These are phyloP conservation scores for Globisporangium camurandrum DNA, from an alignment of 352 stramenopile genomes.

Conservation along the genomic window DNA sequence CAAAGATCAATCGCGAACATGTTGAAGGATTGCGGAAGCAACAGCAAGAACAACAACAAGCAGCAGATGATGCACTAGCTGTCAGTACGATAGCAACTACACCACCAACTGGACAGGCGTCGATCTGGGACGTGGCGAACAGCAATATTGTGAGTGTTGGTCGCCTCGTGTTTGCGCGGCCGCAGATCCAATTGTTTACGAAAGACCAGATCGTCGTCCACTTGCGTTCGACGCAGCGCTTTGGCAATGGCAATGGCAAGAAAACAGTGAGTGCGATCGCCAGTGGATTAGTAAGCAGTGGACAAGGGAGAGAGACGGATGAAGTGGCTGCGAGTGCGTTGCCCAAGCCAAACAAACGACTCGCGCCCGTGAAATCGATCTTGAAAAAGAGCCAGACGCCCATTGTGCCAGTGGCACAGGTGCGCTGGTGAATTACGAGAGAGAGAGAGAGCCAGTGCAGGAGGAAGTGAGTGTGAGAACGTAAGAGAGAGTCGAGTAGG, in stretches of 20 bases:
- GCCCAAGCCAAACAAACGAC: conserved; percentile 33
- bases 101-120: background rate
- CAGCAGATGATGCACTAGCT: background rate
- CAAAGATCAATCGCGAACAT: conserved; percentile 43
- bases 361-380: conserved; percentile 45
- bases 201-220: conserved; percentile 24
- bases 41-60: conserved; percentile 15
- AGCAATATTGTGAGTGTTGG: conserved; percentile 16
- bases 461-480: too few relatives aligned
- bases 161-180: conserved; percentile 40
- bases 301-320: conserved; percentile 1
- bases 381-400: conserved; percentile 32
- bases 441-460: background rate
- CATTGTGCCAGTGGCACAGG: conserved; percentile 26
- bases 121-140: conserved; percentile 13
- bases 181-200: conserved; percentile 37
- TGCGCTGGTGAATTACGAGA: conserved; percentile 18
- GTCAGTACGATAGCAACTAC: background rate
- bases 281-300: too few relatives aligned
- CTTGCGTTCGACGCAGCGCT: conserved; percentile 32
- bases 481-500: too few relatives aligned
- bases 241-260: too few relatives aligned
- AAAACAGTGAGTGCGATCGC: too few relatives aligned
- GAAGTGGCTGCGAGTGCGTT: conserved; percentile 14
- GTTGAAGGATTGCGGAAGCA: conserved; percentile 38